These are phyloP conservation scores for Phytopythium sindhum DNA, from an alignment of 352 stramenopile genomes.

Conservation along the genomic window DNA sequence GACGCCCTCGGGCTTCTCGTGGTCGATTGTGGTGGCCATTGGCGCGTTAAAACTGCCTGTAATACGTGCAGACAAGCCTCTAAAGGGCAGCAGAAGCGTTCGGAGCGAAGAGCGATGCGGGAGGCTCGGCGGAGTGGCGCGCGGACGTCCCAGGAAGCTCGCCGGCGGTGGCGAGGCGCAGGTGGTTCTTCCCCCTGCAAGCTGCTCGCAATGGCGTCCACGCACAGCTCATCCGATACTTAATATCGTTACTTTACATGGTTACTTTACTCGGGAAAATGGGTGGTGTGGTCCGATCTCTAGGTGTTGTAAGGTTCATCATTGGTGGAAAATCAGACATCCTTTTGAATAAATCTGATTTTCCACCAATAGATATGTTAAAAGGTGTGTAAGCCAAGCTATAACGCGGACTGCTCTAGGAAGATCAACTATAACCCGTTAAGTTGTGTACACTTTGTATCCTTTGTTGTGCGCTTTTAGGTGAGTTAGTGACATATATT, in stretches of 20 bases:
- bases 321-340: background rate
- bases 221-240: background rate
- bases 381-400: background rate
- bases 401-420: no score
- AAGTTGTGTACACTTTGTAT: no score
- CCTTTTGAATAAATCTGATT: background rate
- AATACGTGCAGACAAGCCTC: background rate
- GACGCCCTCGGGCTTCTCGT: slow-evolving; percentile 70
- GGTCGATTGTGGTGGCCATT: slow-evolving; percentile 71
- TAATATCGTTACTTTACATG: slow-evolving; percentile 1
- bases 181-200: background rate
- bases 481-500: no score
- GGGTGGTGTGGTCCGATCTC: slow-evolving; percentile 1
- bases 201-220: background rate
- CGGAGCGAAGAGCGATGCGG: background rate
- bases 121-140: background rate
- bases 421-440: no score
- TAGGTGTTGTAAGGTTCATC: background rate
- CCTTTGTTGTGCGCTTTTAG: no score
- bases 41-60: background rate
- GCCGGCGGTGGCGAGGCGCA: background rate
- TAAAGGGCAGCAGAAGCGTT: background rate
- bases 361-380: background rate
- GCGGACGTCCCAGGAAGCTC: background rate
- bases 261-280: slow-evolving; percentile 9